phyloP scores from a whole-genome alignment of 371 early-diverging fungal species.

The Sporodiniella umbellata region DNA sequence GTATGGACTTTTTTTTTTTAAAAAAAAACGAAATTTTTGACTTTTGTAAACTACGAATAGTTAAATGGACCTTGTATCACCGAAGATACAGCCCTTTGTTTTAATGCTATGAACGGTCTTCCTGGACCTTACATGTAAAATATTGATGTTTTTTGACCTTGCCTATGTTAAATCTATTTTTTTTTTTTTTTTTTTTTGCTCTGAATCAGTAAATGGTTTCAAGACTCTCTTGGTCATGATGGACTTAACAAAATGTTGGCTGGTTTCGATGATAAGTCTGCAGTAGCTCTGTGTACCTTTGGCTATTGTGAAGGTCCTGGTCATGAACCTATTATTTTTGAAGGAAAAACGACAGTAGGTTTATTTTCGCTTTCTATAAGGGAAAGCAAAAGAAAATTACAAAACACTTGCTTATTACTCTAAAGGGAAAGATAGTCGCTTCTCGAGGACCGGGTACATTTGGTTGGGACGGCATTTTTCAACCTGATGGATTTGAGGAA shows the following conservation, averaged over 20 bases:
- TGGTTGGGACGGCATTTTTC: slow-evolving; percentile 96
- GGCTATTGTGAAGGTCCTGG: slow-evolving; percentile 83
- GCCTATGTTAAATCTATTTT: too few species aligned
- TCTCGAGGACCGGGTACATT: slow-evolving; percentile 84
- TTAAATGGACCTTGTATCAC: slow-evolving; percentile 83
- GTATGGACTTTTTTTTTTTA: slow-evolving; percentile 22
- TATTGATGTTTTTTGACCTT: slow-evolving; percentile 3
- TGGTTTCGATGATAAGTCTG: slow-evolving; percentile 85
- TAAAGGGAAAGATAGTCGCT: slow-evolving; percentile 80
- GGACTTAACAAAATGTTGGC: slow-evolving; percentile 79
- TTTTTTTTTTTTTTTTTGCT: not conserved
- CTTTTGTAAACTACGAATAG: slow-evolving; percentile 24
- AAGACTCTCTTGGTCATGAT: slow-evolving; percentile 76
- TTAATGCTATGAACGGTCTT: slow-evolving; percentile 88
- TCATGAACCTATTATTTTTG: slow-evolving; percentile 86
- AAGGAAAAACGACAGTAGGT: slow-evolving; percentile 75
- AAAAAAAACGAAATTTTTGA: not conserved
- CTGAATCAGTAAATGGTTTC: slow-evolving; percentile 87
- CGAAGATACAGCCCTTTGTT: slow-evolving; percentile 94
- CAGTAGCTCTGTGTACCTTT: slow-evolving; percentile 89
- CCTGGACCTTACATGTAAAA: slow-evolving; percentile 88
- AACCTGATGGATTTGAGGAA: slow-evolving; percentile 77
- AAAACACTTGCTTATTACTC: not conserved
- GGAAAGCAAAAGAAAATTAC: not conserved
- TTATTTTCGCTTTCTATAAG: too few species aligned